Evolutionary conservation across 805 yeast genomes (phyloP), one percentile per base, ranked within the genome.

Genomic region (Metschnikowia cubensis): DNA sequence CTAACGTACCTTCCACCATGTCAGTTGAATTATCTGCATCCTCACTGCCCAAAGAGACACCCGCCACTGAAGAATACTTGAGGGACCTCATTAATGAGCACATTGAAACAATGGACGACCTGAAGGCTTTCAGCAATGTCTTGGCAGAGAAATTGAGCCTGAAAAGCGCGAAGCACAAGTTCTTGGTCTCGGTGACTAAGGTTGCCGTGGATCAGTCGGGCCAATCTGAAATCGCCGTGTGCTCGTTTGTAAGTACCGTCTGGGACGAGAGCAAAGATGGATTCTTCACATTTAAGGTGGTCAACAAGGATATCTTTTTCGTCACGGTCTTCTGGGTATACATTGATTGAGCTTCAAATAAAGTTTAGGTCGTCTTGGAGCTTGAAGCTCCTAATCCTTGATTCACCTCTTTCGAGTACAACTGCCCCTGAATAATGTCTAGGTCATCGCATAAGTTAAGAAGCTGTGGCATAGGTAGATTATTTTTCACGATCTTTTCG

Each of bases 221-320:
- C 14, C 60, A 66, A 18, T 58, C 61, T 4, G 59, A 60, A 21
- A 49, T 65, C 38, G 43, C 43, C 10, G 55, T 75, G 17, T 55
- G 65, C 2, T 66, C 75, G 8, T 63, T 71, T 4, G 68, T 80
- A 43, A 85, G 84, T 10, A 76, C 84, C 0, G 66, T 75, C 4
- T 83, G 87, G 87, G 82, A 82, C 53, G 59, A 68, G 7, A 64
- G 67, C 11, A 80, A 71, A 42, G 89, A 84, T 62, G 88, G 87
- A 2, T 65, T 71, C 33, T 64, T 75, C 11, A 70, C 70, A 21
- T 49, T 76, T 18, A 66, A 66, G 45, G 50, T 73, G 13, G 55
- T 57, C 6, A 35, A 52, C 7, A 60, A 56, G n/a, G 39, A 50
- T 33, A 65, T 60, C 43, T 60, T 59, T 47, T 58, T 60, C n/a